Conservation (phyloP, 1,284 basidiomycete genomes). For the Stereum hirsutum region DNA sequence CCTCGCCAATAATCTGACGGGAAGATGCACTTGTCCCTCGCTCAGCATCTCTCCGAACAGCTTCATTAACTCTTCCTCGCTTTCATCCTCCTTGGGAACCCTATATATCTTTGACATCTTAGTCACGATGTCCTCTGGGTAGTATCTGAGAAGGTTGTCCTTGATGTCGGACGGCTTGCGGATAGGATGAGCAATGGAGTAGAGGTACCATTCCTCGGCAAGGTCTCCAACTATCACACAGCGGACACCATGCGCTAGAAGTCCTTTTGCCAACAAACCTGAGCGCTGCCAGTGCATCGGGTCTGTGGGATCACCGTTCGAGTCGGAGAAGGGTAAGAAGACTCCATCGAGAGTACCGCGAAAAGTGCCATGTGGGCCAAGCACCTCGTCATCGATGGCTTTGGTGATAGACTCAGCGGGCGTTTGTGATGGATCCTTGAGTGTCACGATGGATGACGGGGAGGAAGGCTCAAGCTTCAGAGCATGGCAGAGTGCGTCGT, state of each 20-base stretch:
- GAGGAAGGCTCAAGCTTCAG: constrained; percentile 44
- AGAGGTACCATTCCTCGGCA: constrained; percentile 70
- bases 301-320: too few relatives aligned
- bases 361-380: constrained; percentile 55
- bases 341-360: constrained; percentile 50
- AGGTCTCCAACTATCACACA: constrained; percentile 61
- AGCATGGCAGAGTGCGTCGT: constrained; percentile 45
- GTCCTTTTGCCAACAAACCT: constrained; percentile 43
- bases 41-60: constrained; percentile 54
- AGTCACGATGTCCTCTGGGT: constrained; percentile 35
- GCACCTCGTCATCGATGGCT: constrained; percentile 44
- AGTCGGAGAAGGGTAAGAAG: constrained; percentile 41
- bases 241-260: constrained; percentile 48
- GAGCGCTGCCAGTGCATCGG: constrained; percentile 63
- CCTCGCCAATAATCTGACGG: constrained; percentile 49
- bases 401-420: constrained; percentile 41
- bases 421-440: constrained; percentile 39
- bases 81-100: constrained; percentile 25
- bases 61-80: constrained; percentile 30
- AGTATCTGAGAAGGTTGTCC: constrained; percentile 55
- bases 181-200: constrained; percentile 59
- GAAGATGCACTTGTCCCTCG: constrained; percentile 63
- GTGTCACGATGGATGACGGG: constrained; percentile 33
- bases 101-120: constrained; percentile 37
- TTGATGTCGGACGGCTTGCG: constrained; percentile 35